Base-by-base conservation (phyloP, 2,329 filamentous ascomycete species). In the Phaeosphaeriaceae sp. region DNA sequence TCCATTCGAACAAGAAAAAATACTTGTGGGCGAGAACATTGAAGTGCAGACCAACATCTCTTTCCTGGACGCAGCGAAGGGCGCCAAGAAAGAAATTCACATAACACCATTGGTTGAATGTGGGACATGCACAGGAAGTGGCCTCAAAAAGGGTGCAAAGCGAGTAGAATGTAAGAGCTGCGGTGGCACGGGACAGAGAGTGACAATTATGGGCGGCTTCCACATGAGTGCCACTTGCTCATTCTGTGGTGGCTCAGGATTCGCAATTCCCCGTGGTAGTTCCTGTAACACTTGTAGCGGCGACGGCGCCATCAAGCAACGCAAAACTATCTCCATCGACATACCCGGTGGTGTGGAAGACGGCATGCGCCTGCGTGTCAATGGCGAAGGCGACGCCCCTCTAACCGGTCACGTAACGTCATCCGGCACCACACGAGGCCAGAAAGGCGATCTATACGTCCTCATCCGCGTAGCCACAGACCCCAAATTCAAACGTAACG, bases 291-390 rank as follows among this genome's bases (percentile, higher is more conserved):
- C 85, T 0, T 99, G 94, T 72, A 77, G 81, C 51, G 94, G 94
- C 30, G 86, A 91, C 46, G 94, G 94, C 37, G 92, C 95, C 13
- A 83, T 91, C 29, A 83, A 91, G 61, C 90, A 96, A 66, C 83
- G 86, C 54, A 91, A 90, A 77, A 90, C 89, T 0, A 86, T 99
- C 41, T 88, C 84, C 21, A 83, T 99, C 35, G 92, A 97, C 63
- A 97, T 99, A 37, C 94, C 94, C 1, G 92, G 89, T 17, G 94
- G 94, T 57, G 92, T 99, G 26, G 94, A 97, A 71, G 93, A 99
- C 71, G 92, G 93, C 46, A 97, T 97, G 93, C 85, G 91, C 48
- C 77, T 99, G 64, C 84, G 90, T 43, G 84, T 99, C 21, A 85
- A 87, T 50, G 89, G 89, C 20, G 92, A 95, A 68, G 94, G 94